Base-by-base conservation (phyloP, 768 basidiomycete species). In the Tulasnella sp. region DNA sequence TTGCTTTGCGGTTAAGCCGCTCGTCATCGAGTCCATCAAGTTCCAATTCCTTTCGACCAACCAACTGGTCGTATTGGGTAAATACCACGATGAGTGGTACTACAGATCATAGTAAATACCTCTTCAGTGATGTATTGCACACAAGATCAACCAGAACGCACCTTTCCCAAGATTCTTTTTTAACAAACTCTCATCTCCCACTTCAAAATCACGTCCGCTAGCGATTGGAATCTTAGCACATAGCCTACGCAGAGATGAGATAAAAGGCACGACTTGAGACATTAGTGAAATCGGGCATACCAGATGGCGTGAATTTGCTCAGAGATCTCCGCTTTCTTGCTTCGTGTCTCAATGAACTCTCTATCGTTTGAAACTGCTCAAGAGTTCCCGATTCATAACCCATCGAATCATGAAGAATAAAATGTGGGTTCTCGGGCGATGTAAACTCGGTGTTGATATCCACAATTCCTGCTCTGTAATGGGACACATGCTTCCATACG, bases 341-440 rank as follows among this genome's bases (percentile, higher is more conserved):
- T 53, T 27, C 56, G 56, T 15, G 50, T 37, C 22, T 53, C 13
- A 27, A 66, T 56, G 41, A 64, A 66, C 24, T 55, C 29, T 61
- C 49, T 28, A 65, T 61, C 6, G 34, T 55, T 4, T 59, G 32
- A 55, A 58, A 58, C 22, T 62, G 62, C 5, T 51, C 37, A 9
- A 19, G 45, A 12, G 60, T 59, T n/a, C 64, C 65, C 15, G 63
- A 45, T 33, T 65, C 65, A 48, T 63, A 66, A 10, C 65, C 65
- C 48, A 55, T 40, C 32, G 60, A 61, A 40, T 66, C 65, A 47
- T 66, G 65, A 8, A 66, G 50, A 15, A 66, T 55, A 39, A 66
- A 61, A 13, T 55, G 59, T 6, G 54, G 41, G 32, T 66, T 65
- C 9, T 54, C 32, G 3, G 37, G 24, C 2, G 59, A 62, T 4